Base-by-base conservation (phyloP, 2,329 filamentous ascomycete species). In the Cordyceps pruinosa region DNA sequence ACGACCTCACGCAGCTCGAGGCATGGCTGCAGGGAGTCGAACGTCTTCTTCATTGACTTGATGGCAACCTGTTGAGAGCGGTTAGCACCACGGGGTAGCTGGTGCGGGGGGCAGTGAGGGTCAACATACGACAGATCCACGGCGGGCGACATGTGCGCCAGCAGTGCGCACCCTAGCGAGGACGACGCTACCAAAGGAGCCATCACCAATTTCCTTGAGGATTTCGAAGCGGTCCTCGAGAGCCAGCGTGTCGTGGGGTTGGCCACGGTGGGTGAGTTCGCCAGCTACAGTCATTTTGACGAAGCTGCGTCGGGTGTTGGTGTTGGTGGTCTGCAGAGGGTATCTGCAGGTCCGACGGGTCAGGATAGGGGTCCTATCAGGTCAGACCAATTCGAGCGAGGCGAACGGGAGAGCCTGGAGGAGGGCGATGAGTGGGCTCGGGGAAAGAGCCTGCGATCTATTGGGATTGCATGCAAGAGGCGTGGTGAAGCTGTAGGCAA, bases 21-120 rank as follows among this genome's bases (percentile, higher is more conserved):
- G 71, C 94, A 99, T 53, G 91, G 88, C 17, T 83, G 77, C 69
- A 97, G 91, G 2, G 90, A 96, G 66, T 97, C 92, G 66, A 97
- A 99, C 0, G 88, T 92, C 83, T 99, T 99, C 81, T 99, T 99
- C 94, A 99, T 99, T 6, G 94, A 97, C 76, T 99, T 99, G 76
- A 99, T 97, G 44, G 94, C 94, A 66, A 99, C 89, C 94, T 97
- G 56, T 42, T 47, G 56, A 61, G 66, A 64, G 53, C 45, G 45
- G 23, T 56, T 48, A 57, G 58, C 13, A 23, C 34, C 26, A 34
- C 15, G 17, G 4, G 32, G 39, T 35, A 30, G 10, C 17, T 26
- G 7, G 53, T 34, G 25, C 48, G 47, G 51, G 34, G 47, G 59
- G 57, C 21, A 23, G 44, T 42, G 58, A 55, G 55, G 58, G 49